phyloP scores from a whole-genome alignment of 179 eudicot genomes.

The Camellia oleifera region DNA sequence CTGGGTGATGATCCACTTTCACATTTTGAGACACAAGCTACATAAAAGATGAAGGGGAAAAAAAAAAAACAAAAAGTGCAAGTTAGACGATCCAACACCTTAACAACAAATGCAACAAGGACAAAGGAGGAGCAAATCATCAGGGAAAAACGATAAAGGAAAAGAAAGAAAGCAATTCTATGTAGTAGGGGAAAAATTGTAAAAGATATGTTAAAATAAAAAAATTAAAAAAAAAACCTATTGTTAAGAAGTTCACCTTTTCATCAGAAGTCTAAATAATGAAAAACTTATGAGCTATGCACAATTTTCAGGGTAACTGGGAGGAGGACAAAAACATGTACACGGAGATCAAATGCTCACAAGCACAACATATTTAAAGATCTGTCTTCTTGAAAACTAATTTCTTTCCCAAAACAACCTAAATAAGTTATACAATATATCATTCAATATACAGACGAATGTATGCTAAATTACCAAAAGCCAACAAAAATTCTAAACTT shows the following conservation, averaged over 20 bases:
- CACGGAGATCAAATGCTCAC: background rate
- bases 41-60: slow-evolving; percentile 1
- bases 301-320: background rate
- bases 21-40: slow-evolving; percentile 78
- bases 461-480: background rate
- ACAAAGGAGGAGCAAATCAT: background rate
- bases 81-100: background rate
- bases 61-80: background rate
- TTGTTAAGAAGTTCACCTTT: background rate
- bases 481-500: background rate
- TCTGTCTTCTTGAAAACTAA: background rate
- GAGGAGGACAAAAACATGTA: background rate
- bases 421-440: background rate
- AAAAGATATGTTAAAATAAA: background rate
- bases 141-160: background rate
- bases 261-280: background rate
- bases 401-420: background rate
- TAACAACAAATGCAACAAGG: slow-evolving; percentile 1
- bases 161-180: background rate
- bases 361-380: background rate
- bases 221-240: background rate
- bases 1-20: slow-evolving; percentile 96
- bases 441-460: background rate
- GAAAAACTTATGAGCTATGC: background rate
- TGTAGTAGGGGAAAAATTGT: background rate